Base-by-base conservation (phyloP, 371 early-diverging fungal species). In the Caulochytrium protostelioides region DNA sequence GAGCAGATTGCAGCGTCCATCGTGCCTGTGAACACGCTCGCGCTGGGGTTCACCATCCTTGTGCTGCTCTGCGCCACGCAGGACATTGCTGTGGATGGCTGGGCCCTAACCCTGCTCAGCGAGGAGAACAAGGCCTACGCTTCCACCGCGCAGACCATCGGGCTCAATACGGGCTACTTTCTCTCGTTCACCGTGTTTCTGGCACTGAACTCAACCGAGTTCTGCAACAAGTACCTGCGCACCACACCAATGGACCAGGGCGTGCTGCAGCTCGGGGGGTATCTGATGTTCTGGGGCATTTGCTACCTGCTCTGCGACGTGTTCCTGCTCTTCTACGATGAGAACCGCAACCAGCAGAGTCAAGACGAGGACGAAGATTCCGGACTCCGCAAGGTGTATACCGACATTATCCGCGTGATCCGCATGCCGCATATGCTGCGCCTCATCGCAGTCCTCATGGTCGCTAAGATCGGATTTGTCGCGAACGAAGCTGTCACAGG, bases 61-160 rank as follows among this genome's bases (percentile, higher is more conserved):
- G 83, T 92, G 19, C 79, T 92, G 42, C 72, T 95, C 32, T 78
- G 83, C 40, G 97, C 97, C 0, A 95, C 97, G 0, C 97, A 95
- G 57, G 92, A 94, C 46, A 87, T 95, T 49, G 94, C 97, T 10
- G 94, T 95, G 3, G 97, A 92, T 47, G 97, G 79, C 5, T 92
- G 94, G 94, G 94, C 94, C 1, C 50, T 92, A 35, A 87, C 86
- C 0, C 53, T 92, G 16, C 52, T 92, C 24, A 74, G 80, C 8
- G 77, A 83, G 41, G 85, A 90, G 32, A 79, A 76, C 44, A 51
- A 60, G 48, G 50, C 49, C 17, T 40, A 49, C 34, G 1, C 10
- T 13, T 83, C 83, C 14, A 83, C 87, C 0, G 86, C 85, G 8
- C 92, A 95, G 50, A 92, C 97, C 1, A 78, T 95, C 32, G 97